Base-by-base conservation (phyloP, 148 eudicot genomes). In the Spergularia bocconei region DNA sequence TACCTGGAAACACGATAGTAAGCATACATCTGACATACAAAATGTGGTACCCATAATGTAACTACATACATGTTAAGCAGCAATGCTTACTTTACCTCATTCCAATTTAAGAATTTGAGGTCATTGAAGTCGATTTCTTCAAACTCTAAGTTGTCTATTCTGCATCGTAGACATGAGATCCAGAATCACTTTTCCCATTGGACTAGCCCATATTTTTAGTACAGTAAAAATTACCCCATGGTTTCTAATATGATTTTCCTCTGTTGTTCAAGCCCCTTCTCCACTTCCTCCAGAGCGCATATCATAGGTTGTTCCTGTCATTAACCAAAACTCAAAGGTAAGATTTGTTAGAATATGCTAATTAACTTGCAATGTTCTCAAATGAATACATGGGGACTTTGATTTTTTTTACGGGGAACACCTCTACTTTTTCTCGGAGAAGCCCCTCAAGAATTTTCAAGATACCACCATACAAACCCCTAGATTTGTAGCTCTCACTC, bases 91-190 rank as follows among this genome's bases (percentile, higher is more conserved):
- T 70, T 62, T 60, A 70, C 69, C 62, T 77, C 67, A 63, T 77
- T 70, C 51, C 14, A 38, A 16, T 23, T 44, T 5, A 58, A 29
- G 25, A 66, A 47, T 54, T 65, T 44, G 59, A 63, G 41, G 57
- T 55, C 65, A 51, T 65, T 56, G 65, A 71, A 15, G 61, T 67
- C 33, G 29, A 36, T 51, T 13, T 59, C 73, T 73, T 67, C 73
- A 66, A 51, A 66, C 56, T 29, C 54, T 73, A 73, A 61, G 50
- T 73, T 44, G 20, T 67, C 54, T 67, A 36, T 67, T 59, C 62
- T 73, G 73, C 77, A 73, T 29, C 23, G 29, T 53, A 72, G 57
- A 36, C 39, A 65, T 19, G 17, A 53, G 50, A 50, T 61, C 23
- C 51, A 36, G 29, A 44, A 60, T 12, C 62, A 61, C 52, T 61